Percentiles rank a stretch among this genome's conserved stretches.
Evolutionary conservation across 2,329 filamentous ascomycete species (phyloP).

Genomic region (Macrophomina tecta): DNA sequence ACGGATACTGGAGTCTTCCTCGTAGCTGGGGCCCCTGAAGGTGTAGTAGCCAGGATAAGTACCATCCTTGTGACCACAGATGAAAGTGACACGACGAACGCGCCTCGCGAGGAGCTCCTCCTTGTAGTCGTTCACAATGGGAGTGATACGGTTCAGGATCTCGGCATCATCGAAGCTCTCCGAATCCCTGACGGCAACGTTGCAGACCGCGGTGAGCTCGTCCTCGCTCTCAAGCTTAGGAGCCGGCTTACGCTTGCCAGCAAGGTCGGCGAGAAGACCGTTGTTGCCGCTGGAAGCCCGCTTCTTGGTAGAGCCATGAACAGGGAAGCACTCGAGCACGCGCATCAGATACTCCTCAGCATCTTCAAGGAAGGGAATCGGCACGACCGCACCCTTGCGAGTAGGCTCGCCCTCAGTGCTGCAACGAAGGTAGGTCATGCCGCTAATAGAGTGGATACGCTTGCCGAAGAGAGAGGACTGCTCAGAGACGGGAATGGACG

Average conservation of each 20-base stretch:
- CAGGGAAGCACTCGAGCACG: constrained; percentile 82
- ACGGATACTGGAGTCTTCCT: constrained; percentile 93
- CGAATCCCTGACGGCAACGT: constrained; percentile 87
- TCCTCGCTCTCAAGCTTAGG: constrained; percentile 66
- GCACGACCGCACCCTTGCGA: constrained; percentile 92
- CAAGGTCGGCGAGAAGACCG: constrained; percentile 74
- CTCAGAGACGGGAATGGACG: constrained; percentile 71
- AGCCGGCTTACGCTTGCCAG: constrained; percentile 69
- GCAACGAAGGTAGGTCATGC: constrained; percentile 86
- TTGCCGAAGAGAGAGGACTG: constrained; percentile 62
- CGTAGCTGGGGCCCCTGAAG: constrained; percentile 89
- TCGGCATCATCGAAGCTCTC: constrained; percentile 85
- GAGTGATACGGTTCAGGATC: constrained; percentile 74
- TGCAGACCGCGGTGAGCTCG: constrained; percentile 89
- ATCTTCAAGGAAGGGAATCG: constrained; percentile 87
- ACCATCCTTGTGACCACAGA: constrained; percentile 92
- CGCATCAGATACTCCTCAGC: constrained; percentile 84
- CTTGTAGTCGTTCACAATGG: constrained; percentile 80
- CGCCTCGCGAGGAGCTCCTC: constrained; percentile 80
- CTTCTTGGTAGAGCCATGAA: constrained; percentile 59
- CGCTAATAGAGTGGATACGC: constrained; percentile 91
- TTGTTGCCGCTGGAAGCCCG: constrained; percentile 56
- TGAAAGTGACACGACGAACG: constrained; percentile 91
- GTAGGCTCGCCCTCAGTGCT: constrained; percentile 75
- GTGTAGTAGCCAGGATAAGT: constrained; percentile 98